Evolutionary conservation across 2,329 filamentous ascomycete genomes (phyloP).

Genomic region (Chalaropsis ovoidea): DNA sequence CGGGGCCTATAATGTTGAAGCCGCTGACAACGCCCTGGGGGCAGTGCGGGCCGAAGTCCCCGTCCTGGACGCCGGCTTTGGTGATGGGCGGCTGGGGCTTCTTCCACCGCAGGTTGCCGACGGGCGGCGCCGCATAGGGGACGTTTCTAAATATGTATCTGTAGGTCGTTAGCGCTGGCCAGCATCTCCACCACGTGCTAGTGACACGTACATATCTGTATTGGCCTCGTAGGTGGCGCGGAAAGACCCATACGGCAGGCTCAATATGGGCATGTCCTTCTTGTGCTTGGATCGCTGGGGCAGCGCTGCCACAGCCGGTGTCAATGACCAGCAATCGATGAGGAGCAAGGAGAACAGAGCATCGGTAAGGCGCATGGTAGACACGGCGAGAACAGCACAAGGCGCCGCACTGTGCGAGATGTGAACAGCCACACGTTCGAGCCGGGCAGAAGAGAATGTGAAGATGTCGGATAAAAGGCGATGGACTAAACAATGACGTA

Average conservation of each 20-base stretch:
- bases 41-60: slow-evolving; percentile 24
- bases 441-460: not conserved
- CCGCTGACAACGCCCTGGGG: slow-evolving; percentile 27
- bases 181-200: not conserved
- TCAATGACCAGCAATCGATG: slow-evolving; percentile 9
- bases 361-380: slow-evolving; percentile 15
- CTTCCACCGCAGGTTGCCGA: slow-evolving; percentile 35
- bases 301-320: slow-evolving; percentile 2
- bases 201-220: slow-evolving; percentile 25
- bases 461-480: slow-evolving; percentile 11
- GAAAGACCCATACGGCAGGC: slow-evolving; percentile 26
- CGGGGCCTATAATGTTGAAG: slow-evolving; percentile 31
- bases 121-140: slow-evolving; percentile 37
- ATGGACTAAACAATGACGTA: not conserved
- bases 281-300: slow-evolving; percentile 15
- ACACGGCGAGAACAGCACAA: not conserved
- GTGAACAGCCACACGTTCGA: not conserved
- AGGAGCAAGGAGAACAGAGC: slow-evolving; percentile 19
- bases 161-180: not conserved
- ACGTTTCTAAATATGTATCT: slow-evolving; percentile 35
- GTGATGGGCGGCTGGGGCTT: slow-evolving; percentile 34
- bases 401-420: slow-evolving; percentile 4
- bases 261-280: slow-evolving; percentile 24
- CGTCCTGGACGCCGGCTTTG: slow-evolving; percentile 21
- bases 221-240: slow-evolving; percentile 23